A percentile compares a stretch with the other conserved stretches of the same genome.
These are phyloP conservation scores for Coprinopsis cinerea DNA, from an alignment of 768 basidiomycete species.

Conservation along the genomic window DNA sequence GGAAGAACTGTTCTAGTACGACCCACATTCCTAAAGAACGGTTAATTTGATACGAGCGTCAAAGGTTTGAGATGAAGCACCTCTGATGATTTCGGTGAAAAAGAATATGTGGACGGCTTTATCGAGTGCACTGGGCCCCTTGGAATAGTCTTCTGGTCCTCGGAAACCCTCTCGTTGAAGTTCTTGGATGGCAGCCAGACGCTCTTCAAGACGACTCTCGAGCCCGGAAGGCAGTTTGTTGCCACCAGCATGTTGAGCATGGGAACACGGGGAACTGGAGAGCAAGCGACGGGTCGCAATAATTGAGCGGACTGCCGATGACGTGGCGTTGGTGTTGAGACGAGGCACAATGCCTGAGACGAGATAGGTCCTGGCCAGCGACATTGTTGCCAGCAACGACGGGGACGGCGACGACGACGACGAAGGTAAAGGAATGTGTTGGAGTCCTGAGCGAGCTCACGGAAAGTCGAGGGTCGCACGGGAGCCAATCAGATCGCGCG, in stretches of 20 bases:
- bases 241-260: constrained; percentile 31
- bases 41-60: constrained; percentile 10
- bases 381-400: constrained; percentile 41
- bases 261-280: constrained; percentile 35
- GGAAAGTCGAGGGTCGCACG: constrained; percentile 29
- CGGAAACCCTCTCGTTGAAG: constrained; percentile 11
- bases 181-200: constrained; percentile 4
- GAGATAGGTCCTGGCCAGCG: constrained; percentile 48
- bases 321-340: constrained; percentile 27
- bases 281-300: constrained; percentile 44
- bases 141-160: constrained; percentile 43
- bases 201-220: constrained; percentile 28
- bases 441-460: constrained; percentile 11
- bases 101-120: constrained; percentile 97
- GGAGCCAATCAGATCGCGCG: constrained; percentile 42
- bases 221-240: constrained; percentile 47
- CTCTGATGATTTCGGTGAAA: constrained; percentile 96
- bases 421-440: constrained; percentile 21
- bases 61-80: constrained; percentile 32
- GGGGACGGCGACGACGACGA: constrained; percentile 38
- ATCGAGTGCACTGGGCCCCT: constrained; percentile 86
- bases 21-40: constrained; percentile 87
- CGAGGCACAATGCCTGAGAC: constrained; percentile 49
- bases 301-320: constrained; percentile 26
- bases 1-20: constrained; percentile 85